Conservation (phyloP, 352 stramenopile genomes). For the Globisporangium radiosum region DNA sequence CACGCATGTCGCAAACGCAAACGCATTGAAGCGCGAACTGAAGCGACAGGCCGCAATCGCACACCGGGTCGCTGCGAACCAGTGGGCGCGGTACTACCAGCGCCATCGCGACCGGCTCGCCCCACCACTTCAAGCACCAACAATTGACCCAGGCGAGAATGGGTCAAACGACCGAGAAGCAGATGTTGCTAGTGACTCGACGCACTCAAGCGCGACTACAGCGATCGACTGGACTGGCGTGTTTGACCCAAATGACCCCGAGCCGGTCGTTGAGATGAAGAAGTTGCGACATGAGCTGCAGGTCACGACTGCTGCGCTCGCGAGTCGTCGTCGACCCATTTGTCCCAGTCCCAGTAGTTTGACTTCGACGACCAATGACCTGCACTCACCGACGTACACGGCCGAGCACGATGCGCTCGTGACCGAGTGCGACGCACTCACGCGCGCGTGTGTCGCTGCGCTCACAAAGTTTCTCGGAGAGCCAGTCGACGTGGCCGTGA, state of each 20-base stretch:
- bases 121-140: not conserved
- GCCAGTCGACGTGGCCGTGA: constrained; percentile 4
- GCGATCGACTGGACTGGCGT: constrained; percentile 26
- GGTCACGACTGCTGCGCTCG: constrained; percentile 32
- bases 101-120: constrained; percentile 26
- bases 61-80: constrained; percentile 42
- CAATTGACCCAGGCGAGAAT: not conserved
- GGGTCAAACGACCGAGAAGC: not conserved
- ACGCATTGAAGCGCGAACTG: constrained; percentile 53
- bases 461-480: constrained; percentile 56
- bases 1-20: constrained; percentile 53
- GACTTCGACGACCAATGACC: constrained; percentile 8
- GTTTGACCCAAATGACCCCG: constrained; percentile 35
- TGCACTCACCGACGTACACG: not conserved
- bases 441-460: constrained; percentile 48
- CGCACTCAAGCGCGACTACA: not conserved
- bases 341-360: not conserved
- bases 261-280: constrained; percentile 65
- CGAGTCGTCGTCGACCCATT: constrained; percentile 14
- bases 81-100: constrained; percentile 56
- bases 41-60: constrained; percentile 45
- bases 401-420: constrained; percentile 40
- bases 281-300: constrained; percentile 64
- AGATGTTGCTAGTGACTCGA: not conserved
- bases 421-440: constrained; percentile 56